Conservation (phyloP, 1,284 basidiomycete species). For the Porodaedalea pini region DNA sequence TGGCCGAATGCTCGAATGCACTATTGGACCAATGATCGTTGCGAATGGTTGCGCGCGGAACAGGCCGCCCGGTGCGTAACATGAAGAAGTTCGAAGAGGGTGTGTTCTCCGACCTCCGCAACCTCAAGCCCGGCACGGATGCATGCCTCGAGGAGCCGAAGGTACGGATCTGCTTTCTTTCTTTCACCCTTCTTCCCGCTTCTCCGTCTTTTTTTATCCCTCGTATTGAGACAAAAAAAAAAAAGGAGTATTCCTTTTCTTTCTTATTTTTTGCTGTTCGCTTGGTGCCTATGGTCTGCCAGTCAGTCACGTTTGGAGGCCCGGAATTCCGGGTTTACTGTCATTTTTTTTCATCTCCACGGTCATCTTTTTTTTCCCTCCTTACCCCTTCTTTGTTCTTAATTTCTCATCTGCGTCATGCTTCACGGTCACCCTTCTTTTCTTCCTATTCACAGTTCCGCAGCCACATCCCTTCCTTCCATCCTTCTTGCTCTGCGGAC, state of each 20-base stretch:
- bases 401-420: neutral
- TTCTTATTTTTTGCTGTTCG: too few relatives aligned
- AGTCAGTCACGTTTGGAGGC: too few relatives aligned
- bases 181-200: neutral
- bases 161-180: conserved; percentile 39
- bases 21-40: neutral
- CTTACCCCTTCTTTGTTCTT: neutral
- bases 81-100: conserved; percentile 94
- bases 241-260: too few relatives aligned
- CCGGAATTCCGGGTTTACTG: too few relatives aligned
- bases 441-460: neutral
- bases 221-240: neutral
- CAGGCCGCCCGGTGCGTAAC: conserved; percentile 65
- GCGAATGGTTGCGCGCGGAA: neutral
- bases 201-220: neutral
- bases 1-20: neutral
- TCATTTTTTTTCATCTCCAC: neutral
- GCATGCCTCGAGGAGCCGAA: conserved; percentile 91
- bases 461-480: neutral
- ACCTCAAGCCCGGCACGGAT: conserved; percentile 87
- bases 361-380: too few relatives aligned
- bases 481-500: neutral
- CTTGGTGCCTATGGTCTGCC: too few relatives aligned
- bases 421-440: neutral
- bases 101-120: conserved; percentile 86